A percentile compares a stretch with the other conserved stretches of the same genome.
Evolutionary conservation across 495 filamentous ascomycete species (phyloP).

Genomic region (Neurospora terricola): DNA sequence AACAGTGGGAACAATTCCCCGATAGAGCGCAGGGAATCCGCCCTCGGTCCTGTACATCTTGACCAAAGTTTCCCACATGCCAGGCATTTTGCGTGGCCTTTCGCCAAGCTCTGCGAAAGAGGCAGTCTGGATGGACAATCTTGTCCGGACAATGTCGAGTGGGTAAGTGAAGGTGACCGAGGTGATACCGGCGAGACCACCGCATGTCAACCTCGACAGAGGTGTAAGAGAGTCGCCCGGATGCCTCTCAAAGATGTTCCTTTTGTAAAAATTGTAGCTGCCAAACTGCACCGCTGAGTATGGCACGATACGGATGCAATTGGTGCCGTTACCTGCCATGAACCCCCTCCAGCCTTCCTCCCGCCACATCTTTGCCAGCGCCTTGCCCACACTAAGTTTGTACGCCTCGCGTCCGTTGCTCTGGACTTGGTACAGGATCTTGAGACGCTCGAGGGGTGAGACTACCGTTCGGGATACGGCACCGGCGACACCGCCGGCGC

Average conservation of each 20-base stretch:
- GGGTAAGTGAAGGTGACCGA: conserved; percentile 74
- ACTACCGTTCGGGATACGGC: conserved; percentile 97
- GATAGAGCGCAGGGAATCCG: conserved; percentile 71
- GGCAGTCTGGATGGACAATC: conserved; percentile 90
- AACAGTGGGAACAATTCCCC: conserved; percentile 87
- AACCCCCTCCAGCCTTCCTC: conserved; percentile 96
- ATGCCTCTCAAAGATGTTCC: conserved; percentile 67
- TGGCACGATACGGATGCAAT: conserved; percentile 95
- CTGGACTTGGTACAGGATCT: conserved; percentile 96
- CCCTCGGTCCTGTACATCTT: conserved; percentile 87
- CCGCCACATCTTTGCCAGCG: conserved; percentile 83
- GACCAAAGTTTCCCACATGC: conserved; percentile 81
- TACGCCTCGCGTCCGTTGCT: conserved; percentile 85
- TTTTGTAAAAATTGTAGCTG: conserved; percentile 94
- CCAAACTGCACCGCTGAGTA: conserved; percentile 98
- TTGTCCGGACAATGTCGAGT: conserved; percentile 91
- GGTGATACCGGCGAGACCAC: conserved; percentile 85
- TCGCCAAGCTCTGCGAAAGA: conserved; percentile 70
- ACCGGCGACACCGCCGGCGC: conserved; percentile 91
- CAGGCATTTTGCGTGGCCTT: conserved; percentile 59
- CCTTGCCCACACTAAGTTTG: conserved; percentile 80
- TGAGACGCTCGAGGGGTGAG: conserved; percentile 86
- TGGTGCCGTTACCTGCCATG: conserved; percentile 95
- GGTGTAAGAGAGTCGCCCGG: conserved; percentile 59
- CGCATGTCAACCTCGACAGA: conserved; percentile 64